Base-by-base conservation (phyloP, 495 filamentous ascomycete species). In the Neurospora sp. region DNA sequence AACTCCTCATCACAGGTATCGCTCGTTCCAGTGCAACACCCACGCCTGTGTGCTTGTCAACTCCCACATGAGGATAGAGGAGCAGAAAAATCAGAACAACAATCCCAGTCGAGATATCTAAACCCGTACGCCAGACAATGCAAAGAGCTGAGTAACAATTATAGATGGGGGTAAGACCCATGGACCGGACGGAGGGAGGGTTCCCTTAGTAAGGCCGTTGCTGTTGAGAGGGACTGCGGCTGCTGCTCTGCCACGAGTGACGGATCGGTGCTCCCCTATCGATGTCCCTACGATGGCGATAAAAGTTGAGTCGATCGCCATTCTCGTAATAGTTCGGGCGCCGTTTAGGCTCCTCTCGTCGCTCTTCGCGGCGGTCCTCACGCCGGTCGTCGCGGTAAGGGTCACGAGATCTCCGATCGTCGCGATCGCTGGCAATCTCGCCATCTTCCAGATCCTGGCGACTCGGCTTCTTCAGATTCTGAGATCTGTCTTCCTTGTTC, bases 361-460 rank as follows among this genome's bases (percentile, higher is more conserved):
- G 77, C 69, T 77, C 75, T 37, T 77, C 76, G 5, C 77, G 75
- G 1, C 76, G 72, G 27, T 79, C 75, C 42, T 78, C 75, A 35
- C 78, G 78, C 4, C 78, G 77, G 70, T 79, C 78, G 41, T 78
- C 78, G 59, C 84, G 76, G 73, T 76, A 77, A 3, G 78, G 78
- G 69, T 85, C 78, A 8, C 83, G 79, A 37, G 76, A 72, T 53
- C 82, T 76, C n/a, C 77, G 75, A 20, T 79, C 78, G 40, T 79
- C 79, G 35, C 80, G 79, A 70, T 80, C 78, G 65, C 79, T 79
- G 16, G 79, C 74, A 42, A 80, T 80, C 72, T 81, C 80, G 1
- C 79, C 79, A 69, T 81, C 79, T 68, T 81, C 79, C 2, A 81
- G 73, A 42, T 81, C 79, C 4, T 74, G 77, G 68, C 78, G 70